Evolutionary conservation across 1,284 basidiomycete genomes (phyloP).

Genomic region (Ganoderma sinense): DNA sequence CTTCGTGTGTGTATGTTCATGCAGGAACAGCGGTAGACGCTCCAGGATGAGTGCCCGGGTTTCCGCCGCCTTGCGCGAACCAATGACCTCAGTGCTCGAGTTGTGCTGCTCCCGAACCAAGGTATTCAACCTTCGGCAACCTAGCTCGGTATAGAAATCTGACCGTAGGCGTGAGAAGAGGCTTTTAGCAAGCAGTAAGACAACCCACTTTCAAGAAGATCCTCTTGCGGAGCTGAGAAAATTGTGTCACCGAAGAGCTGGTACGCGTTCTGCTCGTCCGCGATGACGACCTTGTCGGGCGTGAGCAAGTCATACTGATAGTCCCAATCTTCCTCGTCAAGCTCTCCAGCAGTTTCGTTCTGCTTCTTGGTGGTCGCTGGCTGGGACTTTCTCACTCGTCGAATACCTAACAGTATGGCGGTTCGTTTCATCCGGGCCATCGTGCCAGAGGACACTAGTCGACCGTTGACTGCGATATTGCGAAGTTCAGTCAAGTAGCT

Average conservation of each 20-base stretch:
- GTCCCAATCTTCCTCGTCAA: slow-evolving; percentile 73
- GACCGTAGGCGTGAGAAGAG: slow-evolving; percentile 2
- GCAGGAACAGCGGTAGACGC: slow-evolving; percentile 90
- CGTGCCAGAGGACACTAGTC: slow-evolving; percentile 64
- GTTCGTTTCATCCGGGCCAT: slow-evolving; percentile 72
- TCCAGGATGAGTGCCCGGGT: slow-evolving; percentile 79
- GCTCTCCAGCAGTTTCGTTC: slow-evolving; percentile 39
- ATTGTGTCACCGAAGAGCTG: slow-evolving; percentile 81
- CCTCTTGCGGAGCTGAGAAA: slow-evolving; percentile 91
- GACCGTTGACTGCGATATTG: slow-evolving; percentile 83
- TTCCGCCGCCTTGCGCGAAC: slow-evolving; percentile 56
- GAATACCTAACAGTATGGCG: slow-evolving; percentile 78
- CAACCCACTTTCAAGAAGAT: slow-evolving; percentile 76
- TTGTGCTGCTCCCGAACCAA: slow-evolving; percentile 83
- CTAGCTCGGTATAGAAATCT: slow-evolving; percentile 75
- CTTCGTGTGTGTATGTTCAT: slow-evolving; percentile 83
- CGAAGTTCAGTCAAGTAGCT: slow-evolving; percentile 88
- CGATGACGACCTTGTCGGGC: slow-evolving; percentile 73
- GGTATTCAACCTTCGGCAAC: slow-evolving; percentile 74
- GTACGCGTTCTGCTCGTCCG: slow-evolving; percentile 82
- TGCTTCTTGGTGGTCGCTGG: slow-evolving; percentile 40
- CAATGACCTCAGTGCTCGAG: slow-evolving; percentile 59
- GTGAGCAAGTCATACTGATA: slow-evolving; percentile 68
- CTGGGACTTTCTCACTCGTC: slow-evolving; percentile 54
- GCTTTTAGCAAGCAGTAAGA: background rate